Evolutionary conservation across 257 asterid species (phyloP).

Genomic region (Salvia splendens): DNA sequence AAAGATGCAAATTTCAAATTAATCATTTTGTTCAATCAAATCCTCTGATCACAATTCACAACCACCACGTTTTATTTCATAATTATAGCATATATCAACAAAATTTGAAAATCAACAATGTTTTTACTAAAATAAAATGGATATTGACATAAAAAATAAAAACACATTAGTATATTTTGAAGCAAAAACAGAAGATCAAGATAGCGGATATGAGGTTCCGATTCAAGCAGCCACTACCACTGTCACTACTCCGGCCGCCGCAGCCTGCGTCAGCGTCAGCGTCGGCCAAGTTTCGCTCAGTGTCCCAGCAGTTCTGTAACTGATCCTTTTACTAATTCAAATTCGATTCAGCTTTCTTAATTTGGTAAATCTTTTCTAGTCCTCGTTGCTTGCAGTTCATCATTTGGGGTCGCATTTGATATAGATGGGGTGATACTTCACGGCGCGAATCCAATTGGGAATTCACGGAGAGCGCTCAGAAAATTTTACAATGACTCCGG

Average conservation of each 20-base stretch:
- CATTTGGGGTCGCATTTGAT: conserved; percentile 70
- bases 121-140: no score
- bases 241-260: conserved; percentile 40
- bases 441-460: conserved; percentile 57
- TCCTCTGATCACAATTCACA: no score
- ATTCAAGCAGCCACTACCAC: conserved; percentile 35
- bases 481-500: conserved; percentile 56
- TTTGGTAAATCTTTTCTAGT: not conserved
- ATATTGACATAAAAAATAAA: no score
- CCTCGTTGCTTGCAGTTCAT: conserved; percentile 30
- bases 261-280: conserved; percentile 35
- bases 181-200: not conserved
- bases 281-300: conserved; percentile 10
- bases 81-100: no score
- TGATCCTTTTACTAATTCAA: not conserved
- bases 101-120: no score
- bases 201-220: conserved; percentile 44
- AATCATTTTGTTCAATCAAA: no score
- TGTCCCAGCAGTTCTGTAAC: conserved; percentile 31
- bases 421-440: conserved; percentile 65
- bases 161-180: not conserved
- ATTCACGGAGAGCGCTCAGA: conserved; percentile 50
- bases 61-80: no score
- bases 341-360: not conserved
- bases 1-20: no score